Percentiles rank a stretch among this genome's conserved stretches.
phyloP scores from a whole-genome alignment of 2,329 filamentous ascomycete genomes.

The Monosporascus sp. region DNA sequence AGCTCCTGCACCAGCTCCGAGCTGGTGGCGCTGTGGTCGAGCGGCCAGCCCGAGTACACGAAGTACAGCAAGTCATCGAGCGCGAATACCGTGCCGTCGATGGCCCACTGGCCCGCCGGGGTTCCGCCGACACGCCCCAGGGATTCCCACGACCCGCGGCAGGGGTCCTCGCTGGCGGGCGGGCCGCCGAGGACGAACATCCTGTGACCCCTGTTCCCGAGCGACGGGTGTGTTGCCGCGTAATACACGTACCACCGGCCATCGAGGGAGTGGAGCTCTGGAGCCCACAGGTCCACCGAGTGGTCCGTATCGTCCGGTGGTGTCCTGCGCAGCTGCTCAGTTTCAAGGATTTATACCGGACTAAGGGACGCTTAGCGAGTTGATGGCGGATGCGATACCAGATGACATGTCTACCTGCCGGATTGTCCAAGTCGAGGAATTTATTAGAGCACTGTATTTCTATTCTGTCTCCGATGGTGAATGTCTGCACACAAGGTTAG shows the following conservation, averaged over 20 bases:
- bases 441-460: conserved; percentile 26
- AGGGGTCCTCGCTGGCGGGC: conserved; percentile 18
- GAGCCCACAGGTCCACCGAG: conserved; percentile 27
- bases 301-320: conserved; percentile 23
- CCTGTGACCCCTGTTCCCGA: conserved; percentile 26
- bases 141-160: conserved; percentile 24
- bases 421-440: conserved; percentile 21
- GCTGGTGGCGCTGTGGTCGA: conserved; percentile 7
- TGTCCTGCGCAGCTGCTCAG: conserved; percentile 15
- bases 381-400: conserved; percentile 16
- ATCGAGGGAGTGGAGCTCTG: conserved; percentile 24
- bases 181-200: conserved; percentile 28
- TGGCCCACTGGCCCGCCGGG: conserved; percentile 26
- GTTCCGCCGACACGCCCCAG: conserved; percentile 21
- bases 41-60: conserved; percentile 28
- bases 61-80: conserved; percentile 21
- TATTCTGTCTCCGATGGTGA: conserved; percentile 24
- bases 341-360: not conserved
- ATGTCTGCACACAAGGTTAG: conserved; percentile 18
- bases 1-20: conserved; percentile 24
- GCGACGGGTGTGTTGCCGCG: conserved; percentile 20
- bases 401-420: conserved; percentile 19
- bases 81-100: conserved; percentile 27
- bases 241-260: conserved; percentile 30
- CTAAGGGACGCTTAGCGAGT: not conserved